Evolutionary conservation across 352 stramenopile species (phyloP), one percentile per base, ranked within the genome.

Genomic region (Pythium aquatile): DNA sequence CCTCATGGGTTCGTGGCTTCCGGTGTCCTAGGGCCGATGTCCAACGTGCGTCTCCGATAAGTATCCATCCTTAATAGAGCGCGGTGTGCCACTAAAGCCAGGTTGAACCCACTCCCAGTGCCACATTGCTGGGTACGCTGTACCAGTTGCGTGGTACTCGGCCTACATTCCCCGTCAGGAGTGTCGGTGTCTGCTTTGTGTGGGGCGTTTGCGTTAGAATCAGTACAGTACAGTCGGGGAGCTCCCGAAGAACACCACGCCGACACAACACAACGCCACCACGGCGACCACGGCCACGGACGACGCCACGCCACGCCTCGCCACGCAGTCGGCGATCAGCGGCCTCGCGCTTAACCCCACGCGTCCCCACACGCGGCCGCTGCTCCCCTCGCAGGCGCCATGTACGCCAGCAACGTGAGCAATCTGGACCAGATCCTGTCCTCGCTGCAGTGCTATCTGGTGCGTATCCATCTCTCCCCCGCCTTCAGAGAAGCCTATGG

Each of bases 361-460:
- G 48, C 48, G 7, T 26, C 8, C 11, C 10, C 48, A 16, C 48
- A 5, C 6, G 17, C 44, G 20, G 44, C 44, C 44, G 44, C 44
- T 16, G 44, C 44, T 26, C 44, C 28, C 11, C 30, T 35, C 30
- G 58, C 32, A 24, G 17, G 10, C 57, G 61, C 72, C 55, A 94
- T 94, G 85, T 92, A 92, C 73, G 75, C 81, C 26, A 91, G 82
- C 74, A 94, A 90, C 65, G 83, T 92, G 74, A 92, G 81, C 83
- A 91, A 91, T 58, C 72, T 94, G 66, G 85, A 94, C 73, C 83
- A 90, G 75, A 92, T 94, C 74, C 77, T 94, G 52, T 94, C 85
- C 63, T 94, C 85, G 49, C 70, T 94, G 61, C 85, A 92, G 73
- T 90, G 78, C 64, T 94, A 94, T 56, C 47, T 84, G 71, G 85